A percentile compares a stretch with the other conserved stretches of the same genome.
Evolutionary conservation across 2,329 filamentous ascomycete genomes (phyloP).

Genomic region (Xylaria sp.): DNA sequence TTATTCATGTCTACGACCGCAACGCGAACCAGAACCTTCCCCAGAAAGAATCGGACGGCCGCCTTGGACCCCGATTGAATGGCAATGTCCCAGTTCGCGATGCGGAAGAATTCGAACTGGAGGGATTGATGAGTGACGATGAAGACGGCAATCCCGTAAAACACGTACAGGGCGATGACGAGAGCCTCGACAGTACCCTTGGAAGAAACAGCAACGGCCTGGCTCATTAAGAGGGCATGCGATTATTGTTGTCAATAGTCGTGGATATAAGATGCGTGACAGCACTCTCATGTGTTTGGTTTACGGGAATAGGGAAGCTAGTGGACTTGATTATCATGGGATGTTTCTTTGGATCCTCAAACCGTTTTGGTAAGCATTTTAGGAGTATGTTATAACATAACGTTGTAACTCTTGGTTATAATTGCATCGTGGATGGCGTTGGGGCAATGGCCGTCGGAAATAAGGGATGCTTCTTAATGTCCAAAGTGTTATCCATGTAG

Average conservation of each 20-base stretch:
- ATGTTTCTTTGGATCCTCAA: neutral
- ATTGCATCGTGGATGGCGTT: slow-evolving; percentile 27
- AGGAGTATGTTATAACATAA: neutral
- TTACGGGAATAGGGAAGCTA: neutral
- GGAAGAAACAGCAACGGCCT: slow-evolving; percentile 58
- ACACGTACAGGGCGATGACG: slow-evolving; percentile 45
- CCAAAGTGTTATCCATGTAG: neutral
- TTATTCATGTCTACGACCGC: slow-evolving; percentile 84
- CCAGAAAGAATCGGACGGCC: slow-evolving; percentile 53
- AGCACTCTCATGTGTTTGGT: neutral
- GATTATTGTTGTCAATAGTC: neutral
- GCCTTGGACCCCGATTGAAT: slow-evolving; percentile 50
- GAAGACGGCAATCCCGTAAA: slow-evolving; percentile 69
- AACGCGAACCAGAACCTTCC: slow-evolving; percentile 53
- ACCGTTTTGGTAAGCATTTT: slow-evolving; percentile 1
- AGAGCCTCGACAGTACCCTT: slow-evolving; percentile 58
- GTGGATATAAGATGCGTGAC: neutral
- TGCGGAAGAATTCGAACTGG: slow-evolving; percentile 92
- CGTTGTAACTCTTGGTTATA: neutral
- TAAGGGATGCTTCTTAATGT: slow-evolving; percentile 14
- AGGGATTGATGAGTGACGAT: slow-evolving; percentile 88
- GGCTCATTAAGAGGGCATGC: slow-evolving; percentile 39
- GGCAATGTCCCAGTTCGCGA: slow-evolving; percentile 65
- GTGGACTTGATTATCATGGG: neutral
- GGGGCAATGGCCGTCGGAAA: slow-evolving; percentile 10